These are phyloP conservation scores for Tylopilus felleus DNA, from an alignment of 768 basidiomycete species.

Conservation along the genomic window DNA sequence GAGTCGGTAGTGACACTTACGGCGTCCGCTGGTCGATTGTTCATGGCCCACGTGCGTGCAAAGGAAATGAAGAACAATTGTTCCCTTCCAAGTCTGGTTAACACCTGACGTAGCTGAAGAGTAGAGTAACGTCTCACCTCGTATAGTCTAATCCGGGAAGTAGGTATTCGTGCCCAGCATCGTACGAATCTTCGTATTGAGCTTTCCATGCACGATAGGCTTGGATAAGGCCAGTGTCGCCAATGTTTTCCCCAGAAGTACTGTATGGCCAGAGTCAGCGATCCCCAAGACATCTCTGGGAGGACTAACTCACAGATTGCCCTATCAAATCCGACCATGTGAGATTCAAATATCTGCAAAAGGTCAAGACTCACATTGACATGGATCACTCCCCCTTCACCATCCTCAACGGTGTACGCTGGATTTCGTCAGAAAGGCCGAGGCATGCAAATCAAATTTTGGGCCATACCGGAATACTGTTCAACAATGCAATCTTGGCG, in stretches of 20 bases:
- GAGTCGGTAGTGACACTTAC: slow-evolving; percentile 37
- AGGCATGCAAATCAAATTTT: neutral
- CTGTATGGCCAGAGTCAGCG: slow-evolving; percentile 36
- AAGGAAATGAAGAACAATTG: slow-evolving; percentile 95
- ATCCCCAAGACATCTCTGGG: neutral
- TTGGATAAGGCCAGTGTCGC: slow-evolving; percentile 80
- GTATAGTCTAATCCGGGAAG: slow-evolving; percentile 81
- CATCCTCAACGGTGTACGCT: slow-evolving; percentile 84
- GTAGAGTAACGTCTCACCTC: slow-evolving; percentile 40
- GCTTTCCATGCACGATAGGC: slow-evolving; percentile 90
- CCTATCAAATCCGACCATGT: slow-evolving; percentile 39
- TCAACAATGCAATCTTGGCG: slow-evolving; percentile 87
- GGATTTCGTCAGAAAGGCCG: slow-evolving; percentile 1
- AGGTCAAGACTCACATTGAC: slow-evolving; percentile 62
- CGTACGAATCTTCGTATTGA: slow-evolving; percentile 58
- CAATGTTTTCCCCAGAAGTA: slow-evolving; percentile 91
- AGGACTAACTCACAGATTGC: slow-evolving; percentile 59
- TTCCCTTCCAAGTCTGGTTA: slow-evolving; percentile 48
- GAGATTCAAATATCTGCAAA: neutral
- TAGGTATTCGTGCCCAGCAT: slow-evolving; percentile 61
- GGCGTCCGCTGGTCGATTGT: slow-evolving; percentile 74
- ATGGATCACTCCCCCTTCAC: slow-evolving; percentile 76
- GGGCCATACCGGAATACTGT: slow-evolving; percentile 74
- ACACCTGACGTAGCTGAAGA: neutral
- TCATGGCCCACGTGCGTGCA: slow-evolving; percentile 82